These are phyloP conservation scores for Phytophthora citrophthora DNA, from an alignment of 352 stramenopile genomes.

Conservation along the genomic window DNA sequence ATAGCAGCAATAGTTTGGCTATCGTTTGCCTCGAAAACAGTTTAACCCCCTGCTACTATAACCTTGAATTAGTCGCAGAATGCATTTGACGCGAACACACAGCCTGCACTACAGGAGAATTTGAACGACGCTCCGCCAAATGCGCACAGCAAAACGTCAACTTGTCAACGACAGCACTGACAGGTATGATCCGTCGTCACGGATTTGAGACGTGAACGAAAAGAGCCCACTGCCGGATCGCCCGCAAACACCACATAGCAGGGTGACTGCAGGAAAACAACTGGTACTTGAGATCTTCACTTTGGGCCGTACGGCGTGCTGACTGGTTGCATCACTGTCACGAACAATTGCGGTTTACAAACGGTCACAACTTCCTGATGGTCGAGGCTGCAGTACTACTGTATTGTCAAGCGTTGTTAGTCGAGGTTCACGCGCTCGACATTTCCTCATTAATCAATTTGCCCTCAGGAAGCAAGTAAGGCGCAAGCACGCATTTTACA, in stretches of 20 bases:
- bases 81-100: background rate
- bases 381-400: background rate
- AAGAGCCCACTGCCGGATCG: conserved; percentile 11
- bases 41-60: background rate
- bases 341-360: background rate
- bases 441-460: background rate
- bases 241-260: conserved; percentile 11
- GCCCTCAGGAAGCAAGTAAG: background rate
- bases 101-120: background rate
- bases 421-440: background rate
- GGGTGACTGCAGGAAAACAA: conserved; percentile 22
- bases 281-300: conserved; percentile 10
- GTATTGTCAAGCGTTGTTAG: background rate
- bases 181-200: conserved; percentile 22
- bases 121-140: background rate
- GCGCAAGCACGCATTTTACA: background rate
- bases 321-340: background rate
- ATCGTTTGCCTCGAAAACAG: background rate
- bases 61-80: background rate
- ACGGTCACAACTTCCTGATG: conserved; percentile 1
- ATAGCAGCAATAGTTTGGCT: too few species aligned
- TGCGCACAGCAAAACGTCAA: background rate
- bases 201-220: conserved; percentile 19
- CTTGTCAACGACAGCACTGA: conserved; percentile 7
- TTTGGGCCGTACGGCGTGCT: background rate